phyloP scores from a whole-genome alignment of 2,329 filamentous ascomycete species.

The Colletotrichum chrysophilum region DNA sequence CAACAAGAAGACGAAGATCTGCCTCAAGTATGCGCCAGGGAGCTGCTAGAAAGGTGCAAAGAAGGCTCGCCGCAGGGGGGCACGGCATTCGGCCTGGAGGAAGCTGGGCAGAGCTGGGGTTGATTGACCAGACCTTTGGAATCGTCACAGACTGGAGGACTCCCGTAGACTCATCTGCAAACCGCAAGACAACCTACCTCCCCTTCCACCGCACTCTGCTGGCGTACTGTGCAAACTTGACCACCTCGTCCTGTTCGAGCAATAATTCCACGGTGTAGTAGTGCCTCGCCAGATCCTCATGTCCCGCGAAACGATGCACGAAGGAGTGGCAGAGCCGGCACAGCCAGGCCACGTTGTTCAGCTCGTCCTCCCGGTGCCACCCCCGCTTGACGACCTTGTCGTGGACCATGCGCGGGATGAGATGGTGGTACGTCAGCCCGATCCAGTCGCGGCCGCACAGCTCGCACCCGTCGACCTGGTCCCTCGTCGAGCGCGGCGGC shows the following conservation, averaged over 20 bases:
- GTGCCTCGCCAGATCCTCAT: conserved; percentile 78
- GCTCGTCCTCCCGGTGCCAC: conserved; percentile 77
- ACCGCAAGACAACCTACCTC: conserved; percentile 10
- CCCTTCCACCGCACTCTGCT: conserved; percentile 76
- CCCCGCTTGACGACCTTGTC: conserved; percentile 77
- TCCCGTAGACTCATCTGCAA: not conserved
- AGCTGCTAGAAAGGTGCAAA: not conserved
- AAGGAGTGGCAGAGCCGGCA: conserved; percentile 85
- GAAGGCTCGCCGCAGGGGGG: not conserved
- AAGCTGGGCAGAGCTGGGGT: not conserved
- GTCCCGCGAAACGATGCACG: conserved; percentile 76
- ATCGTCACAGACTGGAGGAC: not conserved
- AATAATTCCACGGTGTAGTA: conserved; percentile 78
- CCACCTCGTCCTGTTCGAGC: conserved; percentile 72
- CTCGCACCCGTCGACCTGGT: conserved; percentile 67
- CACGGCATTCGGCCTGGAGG: not conserved
- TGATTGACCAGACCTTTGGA: not conserved
- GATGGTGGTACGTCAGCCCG: conserved; percentile 80
- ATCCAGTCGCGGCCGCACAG: conserved; percentile 79
- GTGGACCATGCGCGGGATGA: conserved; percentile 82
- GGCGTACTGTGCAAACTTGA: conserved; percentile 76
- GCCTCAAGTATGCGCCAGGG: not conserved
- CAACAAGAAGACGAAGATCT: not conserved
- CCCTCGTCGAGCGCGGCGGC: conserved; percentile 62
- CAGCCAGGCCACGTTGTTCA: conserved; percentile 85